phyloP scores from a whole-genome alignment of 176 grass and related monocot genomes.

The Dactylis glomerata region DNA sequence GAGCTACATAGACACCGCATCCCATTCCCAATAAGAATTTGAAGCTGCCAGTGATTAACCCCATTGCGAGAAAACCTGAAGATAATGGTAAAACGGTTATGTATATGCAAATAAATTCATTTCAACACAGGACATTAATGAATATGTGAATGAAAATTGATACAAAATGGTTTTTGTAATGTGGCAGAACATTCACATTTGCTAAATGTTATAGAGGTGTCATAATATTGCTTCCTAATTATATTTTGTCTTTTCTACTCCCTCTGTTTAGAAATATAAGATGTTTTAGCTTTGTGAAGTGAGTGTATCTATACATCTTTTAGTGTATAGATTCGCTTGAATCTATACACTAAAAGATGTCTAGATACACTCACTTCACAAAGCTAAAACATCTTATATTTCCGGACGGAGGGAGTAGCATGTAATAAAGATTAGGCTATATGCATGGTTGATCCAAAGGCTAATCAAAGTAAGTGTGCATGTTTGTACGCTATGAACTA shows the following conservation, averaged over 20 bases:
- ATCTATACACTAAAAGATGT: no score
- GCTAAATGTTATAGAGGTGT: background rate
- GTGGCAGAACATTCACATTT: background rate
- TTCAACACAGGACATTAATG: background rate
- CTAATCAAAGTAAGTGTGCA: background rate
- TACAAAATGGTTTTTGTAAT: background rate
- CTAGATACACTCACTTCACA: no score
- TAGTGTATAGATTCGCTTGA: no score
- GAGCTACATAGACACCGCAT: slow-evolving; percentile 59
- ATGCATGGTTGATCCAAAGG: no score
- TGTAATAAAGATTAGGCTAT: no score
- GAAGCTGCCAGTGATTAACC: slow-evolving; percentile 62
- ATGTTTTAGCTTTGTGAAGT: no score
- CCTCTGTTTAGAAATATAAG: no score
- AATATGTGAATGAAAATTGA: background rate
- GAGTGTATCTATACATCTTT: no score
- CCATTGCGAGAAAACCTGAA: slow-evolving; percentile 42
- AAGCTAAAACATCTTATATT: no score
- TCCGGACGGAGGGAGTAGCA: no score
- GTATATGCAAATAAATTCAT: background rate
- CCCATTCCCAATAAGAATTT: slow-evolving; percentile 55
- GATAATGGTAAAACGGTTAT: background rate
- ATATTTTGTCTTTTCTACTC: background rate
- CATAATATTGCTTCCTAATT: background rate
- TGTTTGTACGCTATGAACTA: background rate